phyloP scores from a whole-genome alignment of 192 early-diverging fungal species.

The Helicostylum pulchrum region DNA sequence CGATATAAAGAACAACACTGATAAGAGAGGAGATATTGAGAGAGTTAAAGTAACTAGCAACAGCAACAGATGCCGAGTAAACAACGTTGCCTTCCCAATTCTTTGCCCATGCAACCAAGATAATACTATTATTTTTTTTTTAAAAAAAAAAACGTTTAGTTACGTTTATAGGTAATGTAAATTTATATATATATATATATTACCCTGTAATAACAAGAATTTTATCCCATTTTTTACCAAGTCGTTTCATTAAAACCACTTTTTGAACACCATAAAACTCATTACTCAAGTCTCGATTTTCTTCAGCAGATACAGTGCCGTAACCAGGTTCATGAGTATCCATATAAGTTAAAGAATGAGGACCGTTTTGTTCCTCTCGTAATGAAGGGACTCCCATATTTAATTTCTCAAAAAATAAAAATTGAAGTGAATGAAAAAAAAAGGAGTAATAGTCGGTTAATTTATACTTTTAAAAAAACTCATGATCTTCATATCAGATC shows the following conservation, averaged over 20 bases:
- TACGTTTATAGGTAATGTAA: not conserved
- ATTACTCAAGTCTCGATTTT: not conserved
- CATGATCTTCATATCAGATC: no score
- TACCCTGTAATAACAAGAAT: conserved; percentile 16
- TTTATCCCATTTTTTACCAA: conserved; percentile 2
- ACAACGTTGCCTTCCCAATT: conserved; percentile 23
- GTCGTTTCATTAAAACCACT: conserved; percentile 3
- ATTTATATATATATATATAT: not conserved
- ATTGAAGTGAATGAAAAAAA: no score
- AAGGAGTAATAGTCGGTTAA: no score
- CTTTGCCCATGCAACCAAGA: conserved; percentile 8
- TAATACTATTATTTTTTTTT: not conserved
- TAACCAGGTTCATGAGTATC: no score
- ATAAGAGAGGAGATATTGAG: conserved; percentile 14
- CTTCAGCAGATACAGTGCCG: not conserved
- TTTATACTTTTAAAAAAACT: no score
- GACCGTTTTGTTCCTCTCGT: no score
- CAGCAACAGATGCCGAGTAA: not conserved
- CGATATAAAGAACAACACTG: conserved; percentile 8
- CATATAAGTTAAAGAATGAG: no score
- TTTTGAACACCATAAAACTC: conserved; percentile 5
- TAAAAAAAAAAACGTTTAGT: not conserved
- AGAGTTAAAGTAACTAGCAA: not conserved
- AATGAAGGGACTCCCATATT: not conserved
- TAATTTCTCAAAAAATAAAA: not conserved